Conservation (phyloP, 352 stramenopile species). For the Phytophthora sp. region DNA sequence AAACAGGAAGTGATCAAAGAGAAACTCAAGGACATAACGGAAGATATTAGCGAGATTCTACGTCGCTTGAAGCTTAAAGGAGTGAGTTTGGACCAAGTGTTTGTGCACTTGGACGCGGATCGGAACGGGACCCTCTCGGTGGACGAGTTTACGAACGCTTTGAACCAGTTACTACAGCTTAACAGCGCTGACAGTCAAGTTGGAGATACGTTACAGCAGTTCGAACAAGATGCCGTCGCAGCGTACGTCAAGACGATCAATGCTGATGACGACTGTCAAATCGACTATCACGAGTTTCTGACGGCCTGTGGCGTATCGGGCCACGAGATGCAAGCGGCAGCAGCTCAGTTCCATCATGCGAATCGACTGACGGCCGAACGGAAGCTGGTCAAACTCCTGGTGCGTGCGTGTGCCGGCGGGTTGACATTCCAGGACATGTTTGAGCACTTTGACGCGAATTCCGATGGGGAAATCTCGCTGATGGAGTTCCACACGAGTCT, state of each 20-base stretch:
- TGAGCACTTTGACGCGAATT: slow-evolving; percentile 73
- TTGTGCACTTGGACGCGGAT: slow-evolving; percentile 73
- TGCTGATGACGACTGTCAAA: slow-evolving; percentile 56
- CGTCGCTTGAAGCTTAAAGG: slow-evolving; percentile 53
- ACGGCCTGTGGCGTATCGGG: slow-evolving; percentile 48
- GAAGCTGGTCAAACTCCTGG: slow-evolving; percentile 71
- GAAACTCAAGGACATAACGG: slow-evolving; percentile 54
- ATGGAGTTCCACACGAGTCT: slow-evolving; percentile 62
- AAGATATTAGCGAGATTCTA: slow-evolving; percentile 51
- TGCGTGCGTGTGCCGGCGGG: slow-evolving; percentile 52
- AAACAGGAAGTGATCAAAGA: slow-evolving; percentile 50
- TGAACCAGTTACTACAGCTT: slow-evolving; percentile 52
- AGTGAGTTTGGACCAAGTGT: slow-evolving; percentile 64
- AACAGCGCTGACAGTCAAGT: not conserved
- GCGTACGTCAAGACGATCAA: slow-evolving; percentile 63
- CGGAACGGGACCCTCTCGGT: slow-evolving; percentile 64
- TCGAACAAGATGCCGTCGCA: slow-evolving; percentile 54
- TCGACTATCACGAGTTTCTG: slow-evolving; percentile 80
- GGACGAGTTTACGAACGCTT: slow-evolving; percentile 56
- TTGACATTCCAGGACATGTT: slow-evolving; percentile 72
- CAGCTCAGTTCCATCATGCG: slow-evolving; percentile 18
- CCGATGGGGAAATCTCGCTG: slow-evolving; percentile 60
- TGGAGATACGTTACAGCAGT: slow-evolving; percentile 34
- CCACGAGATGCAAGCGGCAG: slow-evolving; percentile 26
- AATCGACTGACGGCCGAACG: slow-evolving; percentile 40